phyloP scores from a whole-genome alignment of 208 protist species.

The Zelonia costaricensis region DNA sequence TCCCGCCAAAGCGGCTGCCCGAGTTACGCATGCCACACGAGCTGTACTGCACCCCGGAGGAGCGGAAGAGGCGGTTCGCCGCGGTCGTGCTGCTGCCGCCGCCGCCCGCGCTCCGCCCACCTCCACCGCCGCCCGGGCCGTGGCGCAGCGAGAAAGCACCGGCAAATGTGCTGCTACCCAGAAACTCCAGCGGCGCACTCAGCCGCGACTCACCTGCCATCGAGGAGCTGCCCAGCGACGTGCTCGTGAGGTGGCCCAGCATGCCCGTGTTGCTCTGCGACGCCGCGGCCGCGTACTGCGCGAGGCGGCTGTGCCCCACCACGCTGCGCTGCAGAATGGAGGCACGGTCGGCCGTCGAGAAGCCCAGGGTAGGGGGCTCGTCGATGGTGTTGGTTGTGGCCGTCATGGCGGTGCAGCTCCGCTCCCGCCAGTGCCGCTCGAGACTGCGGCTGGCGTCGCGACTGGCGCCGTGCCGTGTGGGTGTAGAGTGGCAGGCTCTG shows the following conservation, averaged over 20 bases:
- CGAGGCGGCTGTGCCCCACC: neutral
- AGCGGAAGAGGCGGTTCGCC: slow-evolving; percentile 3
- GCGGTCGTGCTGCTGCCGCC: neutral
- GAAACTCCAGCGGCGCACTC: slow-evolving; percentile 16
- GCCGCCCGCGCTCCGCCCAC: neutral
- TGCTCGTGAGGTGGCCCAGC: neutral
- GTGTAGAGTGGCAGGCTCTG: slow-evolving; percentile 3
- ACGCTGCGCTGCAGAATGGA: slow-evolving; percentile 13
- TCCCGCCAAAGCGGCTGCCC: slow-evolving; percentile 20
- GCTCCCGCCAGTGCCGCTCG: slow-evolving; percentile 5
- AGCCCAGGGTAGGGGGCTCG: slow-evolving; percentile 11
- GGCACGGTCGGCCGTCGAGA: slow-evolving; percentile 7
- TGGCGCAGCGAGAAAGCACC: neutral
- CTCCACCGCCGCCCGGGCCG: too few species aligned
- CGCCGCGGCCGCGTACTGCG: neutral
- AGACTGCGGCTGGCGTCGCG: slow-evolving; percentile 9
- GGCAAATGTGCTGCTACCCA: slow-evolving; percentile 11
- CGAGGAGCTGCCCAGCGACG: slow-evolving; percentile 10
- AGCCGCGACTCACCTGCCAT: slow-evolving; percentile 1
- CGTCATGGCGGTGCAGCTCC: slow-evolving; percentile 1
- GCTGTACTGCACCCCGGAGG: slow-evolving; percentile 4
- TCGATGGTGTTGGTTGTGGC: too few species aligned
- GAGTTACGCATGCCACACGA: slow-evolving; percentile 1
- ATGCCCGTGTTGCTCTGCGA: slow-evolving; percentile 5
- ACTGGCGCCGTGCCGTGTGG: neutral